phyloP scores from a whole-genome alignment of 805 yeast genomes.

The Groenewaldozyma salmanticensis region DNA sequence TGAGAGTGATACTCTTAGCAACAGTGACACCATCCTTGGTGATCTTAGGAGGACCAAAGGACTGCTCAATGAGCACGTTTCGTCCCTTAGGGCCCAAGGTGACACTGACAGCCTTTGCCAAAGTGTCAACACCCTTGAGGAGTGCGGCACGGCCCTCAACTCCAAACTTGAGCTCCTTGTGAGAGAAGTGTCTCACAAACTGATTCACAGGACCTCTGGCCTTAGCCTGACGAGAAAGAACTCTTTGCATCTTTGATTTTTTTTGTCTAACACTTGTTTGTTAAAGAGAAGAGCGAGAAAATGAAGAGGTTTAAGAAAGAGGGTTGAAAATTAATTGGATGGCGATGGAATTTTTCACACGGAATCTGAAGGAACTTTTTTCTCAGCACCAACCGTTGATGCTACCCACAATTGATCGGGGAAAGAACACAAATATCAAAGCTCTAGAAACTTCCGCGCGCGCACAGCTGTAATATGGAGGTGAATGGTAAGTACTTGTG shows the following conservation, averaged over 20 bases:
- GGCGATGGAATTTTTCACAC: too few species aligned
- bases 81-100: constrained; percentile 98
- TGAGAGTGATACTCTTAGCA: constrained; percentile 71
- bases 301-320: constrained; percentile 1
- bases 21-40: constrained; percentile 99
- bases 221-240: constrained; percentile 11
- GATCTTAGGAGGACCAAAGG: constrained; percentile 94
- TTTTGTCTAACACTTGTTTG: neutral
- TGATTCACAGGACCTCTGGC: constrained; percentile 9
- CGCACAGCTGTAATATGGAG: too few species aligned
- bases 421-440: too few species aligned
- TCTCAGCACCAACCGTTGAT: too few species aligned
- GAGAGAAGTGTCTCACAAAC: constrained; percentile 33
- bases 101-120: constrained; percentile 94
- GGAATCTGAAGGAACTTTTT: too few species aligned
- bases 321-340: too few species aligned
- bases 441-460: too few species aligned
- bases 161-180: constrained; percentile 93
- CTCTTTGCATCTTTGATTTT: constrained; percentile 16
- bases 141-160: constrained; percentile 96
- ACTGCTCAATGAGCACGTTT: constrained; percentile 92
- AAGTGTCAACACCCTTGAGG: constrained; percentile 84
- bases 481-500: constrained; percentile 4
- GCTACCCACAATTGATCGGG: too few species aligned
- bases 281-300: neutral